Evolutionary conservation across 75 land plant genomes (phyloP).

Genomic region (Chamaecyparis obtusa): DNA sequence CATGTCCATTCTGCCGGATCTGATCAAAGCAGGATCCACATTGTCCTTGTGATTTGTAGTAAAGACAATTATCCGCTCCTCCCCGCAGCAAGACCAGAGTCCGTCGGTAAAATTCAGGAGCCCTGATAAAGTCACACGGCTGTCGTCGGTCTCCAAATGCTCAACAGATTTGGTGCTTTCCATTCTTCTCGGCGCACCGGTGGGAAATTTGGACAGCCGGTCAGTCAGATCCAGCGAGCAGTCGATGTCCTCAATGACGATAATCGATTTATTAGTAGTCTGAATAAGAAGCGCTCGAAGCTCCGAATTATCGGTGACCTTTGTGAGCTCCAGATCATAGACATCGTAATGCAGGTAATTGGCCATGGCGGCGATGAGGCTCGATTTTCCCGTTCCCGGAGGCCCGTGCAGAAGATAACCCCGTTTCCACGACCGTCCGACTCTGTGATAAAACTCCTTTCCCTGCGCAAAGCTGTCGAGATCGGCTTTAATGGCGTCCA

Average conservation of each 20-base stretch:
- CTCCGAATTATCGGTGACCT: constrained; percentile 49
- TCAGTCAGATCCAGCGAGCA: constrained; percentile 64
- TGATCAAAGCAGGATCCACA: constrained; percentile 61
- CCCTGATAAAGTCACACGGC: constrained; percentile 67
- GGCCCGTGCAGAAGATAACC: constrained; percentile 72
- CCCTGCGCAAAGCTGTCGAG: constrained; percentile 40
- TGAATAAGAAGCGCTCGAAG: constrained; percentile 50
- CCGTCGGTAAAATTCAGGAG: constrained; percentile 77
- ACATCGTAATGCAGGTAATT: constrained; percentile 64
- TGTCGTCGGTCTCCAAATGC: constrained; percentile 14
- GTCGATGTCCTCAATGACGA: constrained; percentile 80
- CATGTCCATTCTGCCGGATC: constrained; percentile 76
- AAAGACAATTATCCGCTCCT: constrained; percentile 72
- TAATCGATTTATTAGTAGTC: constrained; percentile 64
- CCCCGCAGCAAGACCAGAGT: constrained; percentile 81
- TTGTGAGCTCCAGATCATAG: constrained; percentile 68
- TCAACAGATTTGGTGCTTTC: neutral
- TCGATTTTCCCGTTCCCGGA: constrained; percentile 70
- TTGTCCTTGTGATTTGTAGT: constrained; percentile 67
- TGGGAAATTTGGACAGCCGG: neutral
- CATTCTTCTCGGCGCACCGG: neutral
- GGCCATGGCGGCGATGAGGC: constrained; percentile 74
- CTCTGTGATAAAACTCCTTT: constrained; percentile 43
- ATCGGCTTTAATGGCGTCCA: constrained; percentile 35
- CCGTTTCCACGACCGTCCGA: constrained; percentile 75